Evolutionary conservation across 1,284 basidiomycete genomes (phyloP), one percentile per base, ranked within the genome.

Genomic region (Waitea zeae): DNA sequence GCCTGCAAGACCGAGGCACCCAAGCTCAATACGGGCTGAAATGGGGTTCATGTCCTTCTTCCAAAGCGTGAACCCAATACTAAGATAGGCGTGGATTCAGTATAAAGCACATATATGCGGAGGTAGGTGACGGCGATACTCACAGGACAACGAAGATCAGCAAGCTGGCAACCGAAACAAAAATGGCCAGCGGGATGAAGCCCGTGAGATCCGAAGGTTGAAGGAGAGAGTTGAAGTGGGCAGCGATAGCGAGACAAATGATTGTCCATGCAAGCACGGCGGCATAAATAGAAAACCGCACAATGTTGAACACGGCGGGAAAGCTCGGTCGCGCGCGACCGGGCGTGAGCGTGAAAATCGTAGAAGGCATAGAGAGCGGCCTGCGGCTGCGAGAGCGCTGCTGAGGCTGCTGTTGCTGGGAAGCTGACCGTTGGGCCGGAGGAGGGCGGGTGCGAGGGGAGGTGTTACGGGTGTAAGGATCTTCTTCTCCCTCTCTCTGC

Each of bases 101-200:
- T 22, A 32, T 28, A 30, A 34, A 13, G 17, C 24, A 12, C 18
- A 19, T 20, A 26, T 27, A 18, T 11, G 14, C n/a, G 30, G n/a
- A 33, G 9, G 24, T 20, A n/a, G 17, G 20, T 20, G 27, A 30
- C 9, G 18, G 24, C 36, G 14, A 4, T 48, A 57, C 74, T 47
- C 41, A 81, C 79, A 86, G 62, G 36, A 67, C 54, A 31, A 70
- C 44, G 38, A 81, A 64, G 45, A 82, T 67, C 42, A 78, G 52
- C 46, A 83, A 48, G 48, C 73, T 80, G 28, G 64, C 66, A 30
- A 60, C 59, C 45, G 73, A 79, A 30, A 82, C 78, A 44, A 84
- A 84, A 48, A 84, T 68, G 38, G 80, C 73, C 46, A 83, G 80
- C 13, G 81, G 81, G 32, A 86, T 71, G 50, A 84, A 86, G 59